phyloP scores from a whole-genome alignment of 495 filamentous ascomycete species.

The Lineolata rhizophorae region DNA sequence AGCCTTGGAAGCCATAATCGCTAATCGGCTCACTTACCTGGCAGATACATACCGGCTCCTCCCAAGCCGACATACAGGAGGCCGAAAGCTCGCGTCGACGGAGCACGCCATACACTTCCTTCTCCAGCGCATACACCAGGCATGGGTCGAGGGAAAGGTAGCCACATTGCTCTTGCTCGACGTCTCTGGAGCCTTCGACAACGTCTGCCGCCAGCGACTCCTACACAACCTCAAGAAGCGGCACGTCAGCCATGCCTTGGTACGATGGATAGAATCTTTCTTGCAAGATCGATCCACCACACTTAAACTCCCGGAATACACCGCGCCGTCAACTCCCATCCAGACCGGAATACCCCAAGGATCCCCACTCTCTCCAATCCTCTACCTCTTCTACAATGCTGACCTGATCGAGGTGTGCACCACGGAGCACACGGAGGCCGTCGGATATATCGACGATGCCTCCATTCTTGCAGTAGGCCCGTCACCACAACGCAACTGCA shows the following conservation, averaged over 20 bases:
- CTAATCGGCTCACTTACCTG: conserved; percentile 9
- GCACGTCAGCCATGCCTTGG: neutral
- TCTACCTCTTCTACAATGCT: conserved; percentile 10
- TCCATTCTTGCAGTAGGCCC: neutral
- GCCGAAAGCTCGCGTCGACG: conserved; percentile 6
- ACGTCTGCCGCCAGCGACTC: conserved; percentile 9
- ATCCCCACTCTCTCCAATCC: conserved; percentile 10
- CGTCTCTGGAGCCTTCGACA: conserved; percentile 11
- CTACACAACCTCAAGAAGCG: conserved; percentile 8
- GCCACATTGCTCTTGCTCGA: conserved; percentile 10
- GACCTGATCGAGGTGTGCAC: conserved; percentile 6
- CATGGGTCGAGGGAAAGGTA: conserved; percentile 17
- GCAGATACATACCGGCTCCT: conserved; percentile 11
- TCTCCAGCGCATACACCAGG: conserved; percentile 7
- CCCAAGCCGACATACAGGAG: conserved; percentile 10
- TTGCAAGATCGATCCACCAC: neutral
- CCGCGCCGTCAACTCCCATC: neutral
- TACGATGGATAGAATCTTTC: neutral
- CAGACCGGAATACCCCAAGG: conserved; percentile 9
- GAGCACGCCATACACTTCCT: conserved; percentile 11
- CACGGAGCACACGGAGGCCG: neutral
- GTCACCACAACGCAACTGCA: neutral
- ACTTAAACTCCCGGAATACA: neutral
- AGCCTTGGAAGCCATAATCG: conserved; percentile 12
- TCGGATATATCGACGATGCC: neutral